Evolutionary conservation across 805 yeast genomes (phyloP), one percentile per base, ranked within the genome.

Genomic region (Candida germanica): DNA sequence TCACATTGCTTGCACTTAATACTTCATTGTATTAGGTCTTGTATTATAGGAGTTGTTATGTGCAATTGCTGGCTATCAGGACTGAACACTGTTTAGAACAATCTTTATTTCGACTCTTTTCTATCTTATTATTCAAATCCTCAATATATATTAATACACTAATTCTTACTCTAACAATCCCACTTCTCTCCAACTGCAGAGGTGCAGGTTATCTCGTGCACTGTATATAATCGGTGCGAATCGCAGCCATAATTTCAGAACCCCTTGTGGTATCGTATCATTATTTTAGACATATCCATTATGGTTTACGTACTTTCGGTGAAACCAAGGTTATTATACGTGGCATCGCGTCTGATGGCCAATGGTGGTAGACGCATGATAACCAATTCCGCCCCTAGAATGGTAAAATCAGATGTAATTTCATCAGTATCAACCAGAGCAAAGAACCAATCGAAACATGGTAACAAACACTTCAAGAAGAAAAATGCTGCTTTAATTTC

Each of bases 401-500:
- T 48, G 28, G 29, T 50, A 16, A 47, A 36, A 33, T 41, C 50
- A 6, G 18, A 26, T 19, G 39, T 41, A 2, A 24, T 39, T 23
- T 22, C 33, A 14, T 28, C 22, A 25, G 35, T 40, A 17, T 12
- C 36, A 13, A 11, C 15, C 1, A 31, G 22, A n/a, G 18, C 35
- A 25, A 37, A 29, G 31, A 3, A 10, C 20, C 27, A 32, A 10
- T 18, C 35, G 4, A 34, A 30, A 32, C 31, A 38, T 29, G 7
- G 29, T 16, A 38, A 37, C 11, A 53, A 48, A 38, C 42, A 46
- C 13, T 49, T 54, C 31, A 51, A 53, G 31, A 56, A 50, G 43
- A 51, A 59, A 18, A 58, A 59, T 39, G 68, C 65, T 21, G 72
- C 73, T 2, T 46, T 65, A 6, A 58, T 66, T 2, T 61, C 69